These are phyloP conservation scores for Colletotrichum sp. DNA, from an alignment of 2,329 filamentous ascomycete species.

Conservation along the genomic window DNA sequence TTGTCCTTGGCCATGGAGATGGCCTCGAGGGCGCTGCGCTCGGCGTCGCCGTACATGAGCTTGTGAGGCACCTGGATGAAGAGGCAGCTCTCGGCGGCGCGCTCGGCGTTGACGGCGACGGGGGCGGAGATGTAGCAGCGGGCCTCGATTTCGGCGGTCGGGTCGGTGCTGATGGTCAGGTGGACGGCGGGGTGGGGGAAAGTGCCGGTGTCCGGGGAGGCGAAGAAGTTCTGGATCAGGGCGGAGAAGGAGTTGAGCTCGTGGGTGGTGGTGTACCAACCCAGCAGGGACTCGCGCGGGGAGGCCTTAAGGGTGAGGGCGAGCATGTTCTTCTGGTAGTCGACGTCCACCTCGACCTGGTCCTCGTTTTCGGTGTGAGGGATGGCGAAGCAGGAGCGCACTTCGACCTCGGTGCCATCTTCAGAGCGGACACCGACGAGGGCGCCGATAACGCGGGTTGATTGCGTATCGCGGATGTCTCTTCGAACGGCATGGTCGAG, in stretches of 20 bases:
- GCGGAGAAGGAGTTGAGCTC: conserved; percentile 99
- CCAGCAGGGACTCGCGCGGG: conserved; percentile 91
- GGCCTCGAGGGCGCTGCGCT: conserved; percentile 74
- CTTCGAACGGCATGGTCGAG: conserved; percentile 94
- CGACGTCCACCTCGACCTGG: conserved; percentile 99
- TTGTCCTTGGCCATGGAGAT: conserved; percentile 82
- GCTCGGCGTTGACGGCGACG: conserved; percentile 92
- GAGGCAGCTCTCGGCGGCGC: conserved; percentile 92
- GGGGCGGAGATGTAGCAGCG: conserved; percentile 95
- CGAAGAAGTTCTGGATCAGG: conserved; percentile 99
- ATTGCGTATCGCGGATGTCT: conserved; percentile 76
- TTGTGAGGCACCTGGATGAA: conserved; percentile 98
- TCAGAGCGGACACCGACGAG: conserved; percentile 92
- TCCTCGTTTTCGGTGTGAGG: conserved; percentile 98
- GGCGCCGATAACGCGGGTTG: conserved; percentile 95
- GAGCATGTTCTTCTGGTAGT: conserved; percentile 99
- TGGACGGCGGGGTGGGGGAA: conserved; percentile 98
- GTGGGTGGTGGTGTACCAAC: conserved; percentile 97
- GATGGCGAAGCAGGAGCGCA: conserved; percentile 96
- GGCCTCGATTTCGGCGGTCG: conserved; percentile 87
- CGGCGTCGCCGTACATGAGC: conserved; percentile 82
- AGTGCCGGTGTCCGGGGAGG: conserved; percentile 93
- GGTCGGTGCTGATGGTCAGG: conserved; percentile 89
- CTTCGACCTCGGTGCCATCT: conserved; percentile 95
- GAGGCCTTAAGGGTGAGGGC: conserved; percentile 91